Evolutionary conservation across 768 basidiomycete species (phyloP), one percentile per base, ranked within the genome.

Genomic region (Russula abietina): DNA sequence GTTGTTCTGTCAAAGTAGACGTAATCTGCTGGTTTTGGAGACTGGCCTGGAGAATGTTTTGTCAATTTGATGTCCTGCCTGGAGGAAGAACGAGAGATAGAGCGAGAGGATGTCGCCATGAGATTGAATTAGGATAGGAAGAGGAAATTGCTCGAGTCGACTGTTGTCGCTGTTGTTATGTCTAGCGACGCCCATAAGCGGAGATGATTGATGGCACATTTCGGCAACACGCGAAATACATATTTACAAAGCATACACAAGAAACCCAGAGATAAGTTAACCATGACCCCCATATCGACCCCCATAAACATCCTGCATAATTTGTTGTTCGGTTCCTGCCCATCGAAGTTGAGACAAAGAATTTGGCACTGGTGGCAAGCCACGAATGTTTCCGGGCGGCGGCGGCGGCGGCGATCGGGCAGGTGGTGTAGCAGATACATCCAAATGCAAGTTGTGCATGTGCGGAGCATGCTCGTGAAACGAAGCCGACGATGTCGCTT

Each of bases 1-100:
- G 87, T 82, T 49, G 82, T 87, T 65, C 96, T 83, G 69, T 95
- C 88, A 73, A 99, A 99, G 76, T 91, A 92, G 54, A 97, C 93
- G 78, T 98, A 95, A 81, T 95, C 93, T 74, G 76, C 70, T 14
- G 77, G 76, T 68, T 81, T 80, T 38, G 70, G 70, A 16, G 75
- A 61, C 58, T 66, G 39, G 62, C 41, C 62, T 62, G 69, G 68
- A 56, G 71, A 28, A 43, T 57, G 41, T 16, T 57, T 67, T 30
- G 56, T 41, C 7, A 56, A 45, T 38, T 57, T 57, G 22, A 68
- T 19, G 65, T 68, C 67, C 32, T 68, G 67, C 41, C 56, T 62
- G n/a, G 67, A 68, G 12, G 67, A 63, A 2, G 67, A 48, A 32
- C 65, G 67, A 46, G 67, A 68, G 6, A 66, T 36, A 7, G 67